Base-by-base conservation (phyloP, 139 green algal species). In the Coccomyxa sp. region DNA sequence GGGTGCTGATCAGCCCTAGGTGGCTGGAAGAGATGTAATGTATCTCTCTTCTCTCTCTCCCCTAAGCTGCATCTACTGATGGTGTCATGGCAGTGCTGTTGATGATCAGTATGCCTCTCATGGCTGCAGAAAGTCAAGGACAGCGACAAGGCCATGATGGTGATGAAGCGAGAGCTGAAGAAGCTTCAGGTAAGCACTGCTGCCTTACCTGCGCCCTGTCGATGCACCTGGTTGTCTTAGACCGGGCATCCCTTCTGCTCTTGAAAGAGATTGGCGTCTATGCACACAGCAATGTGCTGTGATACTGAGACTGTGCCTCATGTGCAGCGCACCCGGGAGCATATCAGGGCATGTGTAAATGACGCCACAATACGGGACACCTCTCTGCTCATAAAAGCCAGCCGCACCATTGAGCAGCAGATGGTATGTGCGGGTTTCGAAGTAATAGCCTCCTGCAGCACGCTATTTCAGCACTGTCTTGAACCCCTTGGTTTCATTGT, bases 141-240 rank as follows among this genome's bases (percentile, higher is more conserved):
- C 5, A 64, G 50, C 18, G 50, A 64, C 50, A 64, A 64, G 27
- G 27, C 24, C 37, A 24, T 81, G n/a, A 3, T 22, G 1, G 77
- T 79, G 58, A 68, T 86, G 75, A 86, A 86, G 72, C 39, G 55
- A 31, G 82, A 86, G 36, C 74, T 86, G 36, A 86, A 86, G 74
- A 82, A 79, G 74, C 79, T 86, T 58, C 82, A 86, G 82, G 73
- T 39, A 71, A 29, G 44, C 44, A 16, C 44, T 16, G 14, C 14
- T 58, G 44, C 44, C n/a, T n/a, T n/a, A n/a, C n/a, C n/a, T n/a
- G n/a, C n/a, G n/a, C n/a, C n/a, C n/a, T n/a, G n/a, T n/a, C n/a
- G n/a, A n/a, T n/a, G n/a, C n/a, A n/a, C n/a, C n/a, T n/a, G n/a
- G n/a, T n/a, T n/a, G n/a, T n/a, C n/a, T n/a, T n/a, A n/a, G n/a